Conservation (phyloP, 345 rosid genomes). For the Ceriops decandra region DNA sequence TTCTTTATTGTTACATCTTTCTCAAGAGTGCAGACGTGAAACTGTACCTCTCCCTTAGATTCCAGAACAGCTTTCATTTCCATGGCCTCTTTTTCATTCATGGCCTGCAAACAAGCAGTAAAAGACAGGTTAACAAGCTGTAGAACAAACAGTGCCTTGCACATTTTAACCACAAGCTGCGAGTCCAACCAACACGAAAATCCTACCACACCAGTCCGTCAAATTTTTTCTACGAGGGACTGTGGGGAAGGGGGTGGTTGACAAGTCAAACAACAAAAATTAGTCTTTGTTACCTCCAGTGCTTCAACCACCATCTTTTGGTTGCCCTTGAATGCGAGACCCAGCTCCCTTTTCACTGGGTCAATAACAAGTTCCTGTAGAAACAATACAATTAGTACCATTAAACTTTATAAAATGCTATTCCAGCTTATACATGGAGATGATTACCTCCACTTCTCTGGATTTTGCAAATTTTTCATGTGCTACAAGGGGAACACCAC, state of each 20-base stretch:
- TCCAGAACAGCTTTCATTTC: conserved; percentile 73
- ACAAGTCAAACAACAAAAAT: too few relatives aligned
- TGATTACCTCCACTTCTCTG: conserved; percentile 76
- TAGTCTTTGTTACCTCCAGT: conserved; percentile 47
- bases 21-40: conserved; percentile 63
- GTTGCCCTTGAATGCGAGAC: conserved; percentile 73
- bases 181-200: background rate
- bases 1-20: conserved; percentile 62
- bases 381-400: background rate
- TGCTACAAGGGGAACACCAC: conserved; percentile 74
- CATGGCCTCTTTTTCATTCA: conserved; percentile 84
- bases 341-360: conserved; percentile 80
- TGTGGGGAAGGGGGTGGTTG: too few relatives aligned
- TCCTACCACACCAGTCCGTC: too few relatives aligned
- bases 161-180: background rate
- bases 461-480: conserved; percentile 81
- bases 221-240: too few relatives aligned
- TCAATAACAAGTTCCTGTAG: conserved; percentile 67
- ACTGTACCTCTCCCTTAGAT: conserved; percentile 73
- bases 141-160: background rate
- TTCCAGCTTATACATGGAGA: background rate
- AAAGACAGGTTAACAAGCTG: background rate
- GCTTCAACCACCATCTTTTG: conserved; percentile 81
- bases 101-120: conserved; percentile 44
- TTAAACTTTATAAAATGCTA: background rate